A percentile compares a stretch with the other conserved stretches of the same genome.
Conservation (phyloP, 495 filamentous ascomycete species). For the Penicillium cinerascens region DNA sequence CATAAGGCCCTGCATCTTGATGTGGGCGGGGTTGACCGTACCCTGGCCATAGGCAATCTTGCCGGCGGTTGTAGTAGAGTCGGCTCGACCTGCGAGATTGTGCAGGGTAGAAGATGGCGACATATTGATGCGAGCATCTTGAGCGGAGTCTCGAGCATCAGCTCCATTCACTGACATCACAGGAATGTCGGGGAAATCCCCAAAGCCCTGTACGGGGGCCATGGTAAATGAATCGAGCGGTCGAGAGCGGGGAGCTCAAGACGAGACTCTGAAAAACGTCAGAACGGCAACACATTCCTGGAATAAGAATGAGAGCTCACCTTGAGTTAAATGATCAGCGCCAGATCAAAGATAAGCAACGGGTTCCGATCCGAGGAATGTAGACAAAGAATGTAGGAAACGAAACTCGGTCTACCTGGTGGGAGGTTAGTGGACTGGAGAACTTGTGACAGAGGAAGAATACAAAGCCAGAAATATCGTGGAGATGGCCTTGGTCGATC, state of each 20-base stretch:
- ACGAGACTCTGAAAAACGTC: constrained; percentile 25
- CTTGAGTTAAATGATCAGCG: constrained; percentile 10
- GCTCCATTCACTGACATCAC: neutral
- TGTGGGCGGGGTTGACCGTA: constrained; percentile 56
- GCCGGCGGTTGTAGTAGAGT: constrained; percentile 17
- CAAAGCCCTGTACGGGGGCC: constrained; percentile 29
- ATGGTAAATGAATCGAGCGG: constrained; percentile 26
- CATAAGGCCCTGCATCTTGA: constrained; percentile 83
- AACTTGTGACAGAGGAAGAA: constrained; percentile 6
- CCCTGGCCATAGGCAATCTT: constrained; percentile 46
- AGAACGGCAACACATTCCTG: constrained; percentile 7
- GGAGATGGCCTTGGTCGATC: constrained; percentile 5
- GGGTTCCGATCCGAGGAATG: constrained; percentile 5
- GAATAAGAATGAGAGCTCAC: constrained; percentile 4
- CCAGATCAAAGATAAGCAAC: constrained; percentile 7
- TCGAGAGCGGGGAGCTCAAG: constrained; percentile 42
- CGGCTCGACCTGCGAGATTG: constrained; percentile 20
- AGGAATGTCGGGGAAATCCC: constrained; percentile 28
- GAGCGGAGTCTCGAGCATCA: constrained; percentile 6
- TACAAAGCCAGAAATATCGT: constrained; percentile 10
- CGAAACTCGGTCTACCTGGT: neutral
- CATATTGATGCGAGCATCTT: constrained; percentile 1
- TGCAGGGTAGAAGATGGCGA: constrained; percentile 10
- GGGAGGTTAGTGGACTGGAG: constrained; percentile 3
- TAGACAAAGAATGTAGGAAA: neutral